Evolutionary conservation across 1,139 yeast genomes (phyloP), one percentile per base, ranked within the genome.

Genomic region (Pichia terricola): DNA sequence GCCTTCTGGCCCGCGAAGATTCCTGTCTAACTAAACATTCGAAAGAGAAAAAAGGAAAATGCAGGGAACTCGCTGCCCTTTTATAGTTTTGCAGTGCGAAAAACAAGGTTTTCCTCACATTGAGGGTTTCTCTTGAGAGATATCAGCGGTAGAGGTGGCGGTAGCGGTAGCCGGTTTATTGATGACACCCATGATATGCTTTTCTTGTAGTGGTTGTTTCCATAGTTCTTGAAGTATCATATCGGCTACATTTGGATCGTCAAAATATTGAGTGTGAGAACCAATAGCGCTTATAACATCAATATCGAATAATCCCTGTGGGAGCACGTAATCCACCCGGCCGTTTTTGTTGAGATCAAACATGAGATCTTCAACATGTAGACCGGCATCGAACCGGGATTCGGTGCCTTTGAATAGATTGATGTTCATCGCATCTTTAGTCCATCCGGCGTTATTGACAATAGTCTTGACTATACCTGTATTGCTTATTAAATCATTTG

Each of bases 251-350:
- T 88, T 89, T 44, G 78, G 74, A 54, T 87, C 95, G 57, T 87
- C 95, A 61, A 89, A 83, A 60, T 91, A 91, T 40, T 88, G 78
- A 9, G 86, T 78, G 63, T 91, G 98, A 0, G 96, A 87, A 46
- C 84, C 85, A 5, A 89, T 68, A 0, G 95, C 94, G 7, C 88
- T 75, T 25, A 89, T 70, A 41, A 87, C 62, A 28, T 91, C 81
- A 28, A 88, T 73, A 54, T 88, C 96, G 54, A 88, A 75, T 27
- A 83, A 73, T 2, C 94, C 88, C 61, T 82, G 84, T 4, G 88
- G 88, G 34, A 89, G 64, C 9, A 81, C 72, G 59, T 84, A 88
- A 60, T 91, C 98, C 1, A 91, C 70, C 46, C 96, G 70, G 0
- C 95, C 95, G 22, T 75, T 71, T 37, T 73, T 70, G 54, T 88